Percentiles rank a stretch among this genome's conserved stretches.
phyloP scores from a whole-genome alignment of 306 rosid genomes.

The Coriaria nepalensis region DNA sequence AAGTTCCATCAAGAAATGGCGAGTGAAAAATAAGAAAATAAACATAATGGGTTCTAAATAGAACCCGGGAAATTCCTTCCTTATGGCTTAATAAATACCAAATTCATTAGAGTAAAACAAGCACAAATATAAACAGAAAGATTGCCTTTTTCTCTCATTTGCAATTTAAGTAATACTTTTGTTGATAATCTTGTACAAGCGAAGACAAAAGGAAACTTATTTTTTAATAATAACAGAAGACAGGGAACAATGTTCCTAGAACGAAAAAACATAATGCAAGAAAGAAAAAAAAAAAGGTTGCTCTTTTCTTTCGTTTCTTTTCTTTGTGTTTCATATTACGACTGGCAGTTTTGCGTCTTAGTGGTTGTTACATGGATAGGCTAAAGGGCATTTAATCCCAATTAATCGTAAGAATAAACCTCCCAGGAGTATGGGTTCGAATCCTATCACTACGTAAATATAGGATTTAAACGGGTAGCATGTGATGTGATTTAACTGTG shows the following conservation, averaged over 20 bases:
- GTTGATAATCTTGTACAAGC: conserved; percentile 9
- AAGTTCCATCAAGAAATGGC: conserved; percentile 59
- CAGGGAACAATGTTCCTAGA: conserved; percentile 23
- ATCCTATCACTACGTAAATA: too few relatives aligned
- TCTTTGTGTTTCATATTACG: too few relatives aligned
- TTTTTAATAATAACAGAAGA: conserved; percentile 24
- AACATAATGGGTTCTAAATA: too few relatives aligned
- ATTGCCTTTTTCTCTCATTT: conserved; percentile 20
- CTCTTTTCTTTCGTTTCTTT: not conserved
- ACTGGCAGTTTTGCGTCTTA: too few relatives aligned
- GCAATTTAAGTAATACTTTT: conserved; percentile 11
- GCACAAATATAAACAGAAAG: conserved; percentile 20
- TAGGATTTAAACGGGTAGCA: too few relatives aligned
- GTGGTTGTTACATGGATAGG: too few relatives aligned
- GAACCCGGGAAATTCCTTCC: too few relatives aligned
- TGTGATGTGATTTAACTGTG: too few relatives aligned
- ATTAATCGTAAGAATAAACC: too few relatives aligned
- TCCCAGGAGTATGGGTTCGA: too few relatives aligned
- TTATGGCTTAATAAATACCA: conserved; percentile 41
- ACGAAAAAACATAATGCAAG: conserved; percentile 7
- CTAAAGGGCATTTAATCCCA: too few relatives aligned
- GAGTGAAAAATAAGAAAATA: conserved; percentile 15
- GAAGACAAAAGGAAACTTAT: conserved; percentile 17
- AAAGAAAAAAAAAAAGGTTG: conserved; percentile 8
- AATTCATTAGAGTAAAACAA: conserved; percentile 36